Evolutionary conservation across 768 basidiomycete genomes (phyloP), one percentile per base, ranked within the genome.

Genomic region (Chalciporus chontae): DNA sequence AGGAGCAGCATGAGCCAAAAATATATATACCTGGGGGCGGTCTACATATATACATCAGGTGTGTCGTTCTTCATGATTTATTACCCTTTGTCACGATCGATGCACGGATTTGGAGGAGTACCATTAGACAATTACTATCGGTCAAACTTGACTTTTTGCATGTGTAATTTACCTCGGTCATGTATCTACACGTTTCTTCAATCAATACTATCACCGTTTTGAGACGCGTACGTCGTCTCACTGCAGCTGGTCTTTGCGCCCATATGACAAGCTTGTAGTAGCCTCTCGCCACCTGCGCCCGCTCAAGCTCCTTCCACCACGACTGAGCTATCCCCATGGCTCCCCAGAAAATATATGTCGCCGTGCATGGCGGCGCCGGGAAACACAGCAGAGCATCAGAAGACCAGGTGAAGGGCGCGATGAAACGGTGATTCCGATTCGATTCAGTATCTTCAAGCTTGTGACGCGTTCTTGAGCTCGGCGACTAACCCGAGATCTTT

Each of bases 341-440:
- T 26, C 26, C 26, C 5, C 29, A 32, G 19, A 54, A 55, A 70
- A 54, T 70, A 36, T 78, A 75, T 54, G 67, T 89, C 50, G 81
- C 80, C 3, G 84, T 87, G 10, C 90, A 92, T 56, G 89, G 85
- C 10, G 90, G 90, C 26, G 90, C 90, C 23, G 90, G 89, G 3
- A 64, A 71, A n/a, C 87, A 90, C 56, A 62, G 72, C 7, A 68
- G 61, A 40, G 53, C 63, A 0, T 66, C 71, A 14, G 83, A 87
- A 47, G 69, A 72, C 23, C 70, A 73, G 31, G 70, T 86, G 34
- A 85, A 84, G 54, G 67, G 65, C 11, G 77, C 77, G 4, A 67
- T 90, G 59, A 73, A 75, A 68, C 72, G 69, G 85, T 86, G 59
- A 68, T n/a, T 29, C 36, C 86, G 59, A 68, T n/a, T 29, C 36